Evolutionary conservation across 2,329 filamentous ascomycete species (phyloP).

Genomic region (Geosmithia morbida): DNA sequence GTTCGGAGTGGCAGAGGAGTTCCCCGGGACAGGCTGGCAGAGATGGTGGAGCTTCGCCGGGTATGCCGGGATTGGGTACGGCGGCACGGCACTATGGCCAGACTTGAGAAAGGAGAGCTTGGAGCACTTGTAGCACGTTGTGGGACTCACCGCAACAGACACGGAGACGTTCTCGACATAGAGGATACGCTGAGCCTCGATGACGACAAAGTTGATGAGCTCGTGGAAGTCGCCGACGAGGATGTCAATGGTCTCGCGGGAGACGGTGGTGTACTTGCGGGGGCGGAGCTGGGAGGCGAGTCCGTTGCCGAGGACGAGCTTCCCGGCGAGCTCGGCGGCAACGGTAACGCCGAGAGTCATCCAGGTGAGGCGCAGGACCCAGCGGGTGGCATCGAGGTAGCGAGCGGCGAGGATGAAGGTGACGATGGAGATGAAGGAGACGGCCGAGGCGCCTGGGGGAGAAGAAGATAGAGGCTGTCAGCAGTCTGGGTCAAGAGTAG

Average conservation of each 20-base stretch:
- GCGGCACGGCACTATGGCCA: neutral
- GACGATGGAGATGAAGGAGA: slow-evolving; percentile 46
- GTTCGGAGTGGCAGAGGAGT: too few species aligned
- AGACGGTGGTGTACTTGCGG: slow-evolving; percentile 51
- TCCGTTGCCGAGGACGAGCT: slow-evolving; percentile 44
- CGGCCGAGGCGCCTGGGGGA: slow-evolving; percentile 45
- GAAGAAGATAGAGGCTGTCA: neutral
- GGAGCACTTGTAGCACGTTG: neutral
- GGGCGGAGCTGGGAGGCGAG: slow-evolving; percentile 52
- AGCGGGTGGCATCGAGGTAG: slow-evolving; percentile 53
- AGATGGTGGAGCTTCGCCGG: too few species aligned
- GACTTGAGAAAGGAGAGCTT: slow-evolving; percentile 1
- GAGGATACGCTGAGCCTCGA: slow-evolving; percentile 53
- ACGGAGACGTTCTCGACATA: slow-evolving; percentile 52
- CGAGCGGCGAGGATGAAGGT: slow-evolving; percentile 45
- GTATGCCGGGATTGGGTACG: too few species aligned
- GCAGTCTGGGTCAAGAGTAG: neutral
- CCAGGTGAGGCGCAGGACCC: slow-evolving; percentile 50
- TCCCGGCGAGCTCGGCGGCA: slow-evolving; percentile 45
- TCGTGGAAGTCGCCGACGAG: slow-evolving; percentile 51
- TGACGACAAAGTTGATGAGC: slow-evolving; percentile 58
- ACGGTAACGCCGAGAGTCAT: slow-evolving; percentile 46
- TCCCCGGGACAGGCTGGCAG: too few species aligned
- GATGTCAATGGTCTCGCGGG: slow-evolving; percentile 45
- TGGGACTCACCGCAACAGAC: slow-evolving; percentile 40